Base-by-base conservation (phyloP, 2,329 filamentous ascomycete species). In the Lecanoromycetidae sp. region DNA sequence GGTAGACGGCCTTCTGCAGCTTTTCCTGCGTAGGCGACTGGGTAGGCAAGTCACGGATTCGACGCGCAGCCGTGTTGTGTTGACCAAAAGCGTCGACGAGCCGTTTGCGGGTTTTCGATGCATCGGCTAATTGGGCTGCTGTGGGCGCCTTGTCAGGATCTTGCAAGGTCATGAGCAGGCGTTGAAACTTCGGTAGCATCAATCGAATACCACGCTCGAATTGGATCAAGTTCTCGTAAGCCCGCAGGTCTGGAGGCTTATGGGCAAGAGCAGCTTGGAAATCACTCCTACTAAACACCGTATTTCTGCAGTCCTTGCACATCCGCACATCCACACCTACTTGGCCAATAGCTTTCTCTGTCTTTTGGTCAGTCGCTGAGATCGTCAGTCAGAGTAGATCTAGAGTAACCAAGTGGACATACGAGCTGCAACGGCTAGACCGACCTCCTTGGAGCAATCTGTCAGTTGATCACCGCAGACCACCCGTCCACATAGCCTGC, bases 401-500 rank as follows among this genome's bases (percentile, higher is more conserved):
- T 26, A 26, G n/a, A 4, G 17, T 6, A 36, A 30, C n/a, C 20
- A 44, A 10, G 47, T 19, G 37, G 38, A 66, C 75, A 63, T 71
- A 79, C 77, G 67, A 59, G 75, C 67, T 58, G 80, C 72, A 15
- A 96, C 80, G 57, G 84, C 86, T 35, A 98, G 66, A 4, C 82
- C 84, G 44, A 98, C 74, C 56, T 94, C 85, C 7, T 71, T 78
- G 1, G 91, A 98, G 63, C 91, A 98, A 3, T 66, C 79, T 0
- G 91, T 98, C 48, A 77, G 75, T 0, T 77, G 77, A 63, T 98
- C 91, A 10, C 87, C 87, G 60, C 91, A 98, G 0, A 98, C 87
- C 0, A 98, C 87, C 35, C 83, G 78, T 3, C 91, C 91, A 58
- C 91, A 98, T 64, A 94, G 82, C 46, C 91, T 78, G 64, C 91